Percentiles rank a stretch among this genome's conserved stretches.
phyloP scores from a whole-genome alignment of 2,329 filamentous ascomycete genomes.

The Colletotrichum sp. region DNA sequence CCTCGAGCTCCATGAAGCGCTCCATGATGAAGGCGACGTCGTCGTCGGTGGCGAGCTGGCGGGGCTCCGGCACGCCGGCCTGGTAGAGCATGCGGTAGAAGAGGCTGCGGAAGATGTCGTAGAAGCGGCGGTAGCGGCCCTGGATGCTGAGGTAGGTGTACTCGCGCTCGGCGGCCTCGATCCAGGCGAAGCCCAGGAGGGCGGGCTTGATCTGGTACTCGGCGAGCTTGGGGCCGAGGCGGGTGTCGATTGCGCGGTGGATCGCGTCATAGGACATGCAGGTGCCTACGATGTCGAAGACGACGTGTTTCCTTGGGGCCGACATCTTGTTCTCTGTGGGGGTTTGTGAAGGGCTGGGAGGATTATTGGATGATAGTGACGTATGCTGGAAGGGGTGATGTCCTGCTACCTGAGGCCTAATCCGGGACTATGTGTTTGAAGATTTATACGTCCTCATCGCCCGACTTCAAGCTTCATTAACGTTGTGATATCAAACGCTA shows the following conservation, averaged over 20 bases:
- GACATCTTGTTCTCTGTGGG: not conserved
- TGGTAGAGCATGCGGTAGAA: slow-evolving; percentile 55
- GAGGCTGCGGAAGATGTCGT: slow-evolving; percentile 43
- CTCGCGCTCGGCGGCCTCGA: slow-evolving; percentile 51
- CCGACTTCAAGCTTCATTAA: not conserved
- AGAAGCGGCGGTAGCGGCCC: slow-evolving; percentile 46
- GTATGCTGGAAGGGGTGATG: not conserved
- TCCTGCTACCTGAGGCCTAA: not conserved
- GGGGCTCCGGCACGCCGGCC: slow-evolving; percentile 46
- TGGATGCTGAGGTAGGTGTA: slow-evolving; percentile 54
- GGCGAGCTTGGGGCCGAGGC: slow-evolving; percentile 45
- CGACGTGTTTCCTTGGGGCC: slow-evolving; percentile 42
- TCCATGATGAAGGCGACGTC: slow-evolving; percentile 44
- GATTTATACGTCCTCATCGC: not conserved
- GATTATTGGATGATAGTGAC: not conserved
- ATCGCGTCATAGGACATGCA: slow-evolving; percentile 50
- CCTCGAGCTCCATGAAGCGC: slow-evolving; percentile 39
- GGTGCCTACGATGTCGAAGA: slow-evolving; percentile 60
- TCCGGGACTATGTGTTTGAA: not conserved
- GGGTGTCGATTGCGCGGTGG: slow-evolving; percentile 42
- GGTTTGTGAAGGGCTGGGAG: not conserved
- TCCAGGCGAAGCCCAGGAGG: slow-evolving; percentile 51
- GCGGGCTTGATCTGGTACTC: slow-evolving; percentile 42
- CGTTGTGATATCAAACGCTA: not conserved
- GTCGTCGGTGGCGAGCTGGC: slow-evolving; percentile 43